Conservation (phyloP, 306 rosid species). For the Styphnolobium japonicum region DNA sequence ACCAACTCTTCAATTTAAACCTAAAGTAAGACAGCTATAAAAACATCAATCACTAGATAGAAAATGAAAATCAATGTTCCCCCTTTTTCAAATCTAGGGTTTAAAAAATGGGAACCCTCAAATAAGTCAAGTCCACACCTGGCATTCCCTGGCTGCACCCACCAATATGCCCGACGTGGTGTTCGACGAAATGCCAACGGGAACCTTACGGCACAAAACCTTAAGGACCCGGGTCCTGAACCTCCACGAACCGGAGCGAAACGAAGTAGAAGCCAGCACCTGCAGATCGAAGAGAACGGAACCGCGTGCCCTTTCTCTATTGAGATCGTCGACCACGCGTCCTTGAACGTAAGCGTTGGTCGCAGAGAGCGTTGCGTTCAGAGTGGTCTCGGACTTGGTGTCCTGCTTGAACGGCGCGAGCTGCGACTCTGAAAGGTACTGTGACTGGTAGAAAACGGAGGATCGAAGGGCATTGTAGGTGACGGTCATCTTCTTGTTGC, state of each 20-base stretch:
- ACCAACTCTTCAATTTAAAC: conserved; percentile 5
- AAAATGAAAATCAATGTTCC: not conserved
- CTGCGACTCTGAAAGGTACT: conserved; percentile 33
- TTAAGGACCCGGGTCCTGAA: conserved; percentile 53
- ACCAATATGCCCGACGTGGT: conserved; percentile 42
- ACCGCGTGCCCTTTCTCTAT: conserved; percentile 35
- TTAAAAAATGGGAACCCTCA: not conserved
- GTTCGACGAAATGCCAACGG: conserved; percentile 41
- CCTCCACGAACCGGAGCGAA: conserved; percentile 71
- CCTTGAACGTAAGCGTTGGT: conserved; percentile 23
- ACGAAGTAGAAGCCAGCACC: conserved; percentile 50
- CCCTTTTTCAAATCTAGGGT: conserved; percentile 26
- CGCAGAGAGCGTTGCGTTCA: conserved; percentile 54
- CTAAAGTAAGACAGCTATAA: conserved; percentile 2
- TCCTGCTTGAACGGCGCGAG: conserved; percentile 60
- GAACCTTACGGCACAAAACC: conserved; percentile 51
- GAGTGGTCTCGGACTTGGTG: conserved; percentile 19
- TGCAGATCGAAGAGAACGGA: conserved; percentile 48
- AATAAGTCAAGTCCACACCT: conserved; percentile 55
- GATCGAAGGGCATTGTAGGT: conserved; percentile 45
- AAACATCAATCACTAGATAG: not conserved
- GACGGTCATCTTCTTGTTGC: conserved; percentile 68
- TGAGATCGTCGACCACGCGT: conserved; percentile 11
- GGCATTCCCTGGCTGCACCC: conserved; percentile 50
- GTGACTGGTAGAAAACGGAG: conserved; percentile 23